These are phyloP conservation scores for Calonectria honghensis DNA, from an alignment of 2,329 filamentous ascomycete species.

Conservation along the genomic window DNA sequence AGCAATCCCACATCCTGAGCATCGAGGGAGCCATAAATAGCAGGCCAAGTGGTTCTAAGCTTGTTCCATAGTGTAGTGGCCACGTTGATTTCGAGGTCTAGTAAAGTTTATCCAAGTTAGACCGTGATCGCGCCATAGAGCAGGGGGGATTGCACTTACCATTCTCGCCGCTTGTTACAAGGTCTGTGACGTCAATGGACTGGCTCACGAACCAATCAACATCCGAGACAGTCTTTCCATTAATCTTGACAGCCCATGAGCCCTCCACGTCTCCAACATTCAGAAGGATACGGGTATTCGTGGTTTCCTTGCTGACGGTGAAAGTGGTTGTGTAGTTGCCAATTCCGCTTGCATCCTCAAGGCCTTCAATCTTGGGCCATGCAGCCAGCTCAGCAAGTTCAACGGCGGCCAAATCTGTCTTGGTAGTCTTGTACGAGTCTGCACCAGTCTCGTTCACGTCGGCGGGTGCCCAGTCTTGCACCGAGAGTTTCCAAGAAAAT, in stretches of 20 bases:
- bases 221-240: not conserved
- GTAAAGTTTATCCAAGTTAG: not conserved
- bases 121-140: not conserved
- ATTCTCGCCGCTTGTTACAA: not conserved
- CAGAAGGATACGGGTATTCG: not conserved
- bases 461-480: not conserved
- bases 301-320: not conserved
- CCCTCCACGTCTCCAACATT: conserved; percentile 11
- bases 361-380: not conserved
- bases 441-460: not conserved
- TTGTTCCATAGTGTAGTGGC: conserved; percentile 14
- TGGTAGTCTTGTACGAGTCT: conserved; percentile 4
- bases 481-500: conserved; percentile 6
- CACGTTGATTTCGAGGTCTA: conserved; percentile 4
- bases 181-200: not conserved
- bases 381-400: not conserved
- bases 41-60: conserved; percentile 5
- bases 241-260: not conserved
- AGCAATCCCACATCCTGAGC: conserved; percentile 6
- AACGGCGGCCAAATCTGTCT: not conserved
- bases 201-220: conserved; percentile 12
- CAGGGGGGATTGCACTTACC: not conserved
- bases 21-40: conserved; percentile 11
- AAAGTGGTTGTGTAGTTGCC: conserved; percentile 1
- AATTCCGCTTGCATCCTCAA: not conserved